These are phyloP conservation scores for Fusarium denticulatum DNA, from an alignment of 2,329 filamentous ascomycete species.

Conservation along the genomic window DNA sequence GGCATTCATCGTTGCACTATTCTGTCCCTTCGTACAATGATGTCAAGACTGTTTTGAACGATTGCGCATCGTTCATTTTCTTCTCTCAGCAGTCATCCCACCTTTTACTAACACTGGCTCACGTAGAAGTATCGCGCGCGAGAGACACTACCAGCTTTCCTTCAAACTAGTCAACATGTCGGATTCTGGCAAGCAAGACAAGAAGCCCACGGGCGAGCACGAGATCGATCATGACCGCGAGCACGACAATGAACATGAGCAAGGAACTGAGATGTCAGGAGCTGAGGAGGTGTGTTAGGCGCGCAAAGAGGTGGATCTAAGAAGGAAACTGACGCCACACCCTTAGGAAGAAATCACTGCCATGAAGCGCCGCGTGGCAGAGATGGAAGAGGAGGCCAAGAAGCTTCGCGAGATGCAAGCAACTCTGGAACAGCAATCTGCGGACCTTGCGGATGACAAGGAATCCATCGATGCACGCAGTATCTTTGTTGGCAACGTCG, in stretches of 20 bases:
- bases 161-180: constrained; percentile 43
- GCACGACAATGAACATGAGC: constrained; percentile 43
- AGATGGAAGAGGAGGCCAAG: constrained; percentile 90
- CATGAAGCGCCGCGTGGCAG: constrained; percentile 86
- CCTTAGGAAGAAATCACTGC: constrained; percentile 80
- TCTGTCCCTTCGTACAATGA: constrained; percentile 10
- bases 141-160: neutral
- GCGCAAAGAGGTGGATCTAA: constrained; percentile 44
- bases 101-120: constrained; percentile 16
- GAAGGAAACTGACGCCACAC: constrained; percentile 47
- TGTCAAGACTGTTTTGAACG: constrained; percentile 20
- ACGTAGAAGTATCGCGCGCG: constrained; percentile 5
- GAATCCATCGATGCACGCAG: constrained; percentile 95
- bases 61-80: neutral
- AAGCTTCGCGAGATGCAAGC: constrained; percentile 90
- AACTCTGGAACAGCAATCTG: constrained; percentile 83
- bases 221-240: constrained; percentile 44
- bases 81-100: neutral
- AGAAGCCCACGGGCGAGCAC: constrained; percentile 43
- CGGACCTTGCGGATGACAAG: constrained; percentile 88
- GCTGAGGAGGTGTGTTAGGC: constrained; percentile 51
- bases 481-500: constrained; percentile 98
- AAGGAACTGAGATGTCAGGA: constrained; percentile 45
- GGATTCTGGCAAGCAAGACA: constrained; percentile 47
- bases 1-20: neutral